Base-by-base conservation (phyloP, 495 filamentous ascomycete genomes). In the Penicillium canescens region DNA sequence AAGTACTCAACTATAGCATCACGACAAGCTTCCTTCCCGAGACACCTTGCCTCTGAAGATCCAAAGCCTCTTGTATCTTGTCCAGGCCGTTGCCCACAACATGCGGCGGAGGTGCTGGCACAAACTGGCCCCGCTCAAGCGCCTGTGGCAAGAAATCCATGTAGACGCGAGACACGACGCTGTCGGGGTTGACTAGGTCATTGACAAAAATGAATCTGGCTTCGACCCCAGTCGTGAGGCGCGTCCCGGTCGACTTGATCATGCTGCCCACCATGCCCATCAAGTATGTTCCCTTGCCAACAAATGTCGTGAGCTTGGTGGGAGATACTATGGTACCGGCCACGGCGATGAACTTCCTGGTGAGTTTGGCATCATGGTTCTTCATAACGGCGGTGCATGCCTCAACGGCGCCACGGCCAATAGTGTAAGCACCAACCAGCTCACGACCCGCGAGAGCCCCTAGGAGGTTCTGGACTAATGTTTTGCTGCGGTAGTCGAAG, bases 11-110 rank as follows among this genome's bases (percentile, higher is more conserved):
- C 23, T 24, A 24, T 3, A 24, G 23, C 23, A 5, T 24, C 5
- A 79, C 74, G 4, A 78, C 71, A 50, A 77, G 35, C 63, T 77
- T 77, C 46, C 64, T 63, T 1, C 69, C 71, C n/a, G 64, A 69
- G 6, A 73, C 61, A 0, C 75, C 77, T 26, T 67, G 60, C 18
- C 50, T 54, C 31, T 65, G 48, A 12, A 66, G 42, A 59, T 76
- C 62, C 34, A 78, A 40, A 16, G 67, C 77, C 12, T 56, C 60
- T 57, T 80, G 71, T 9, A 79, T 49, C 21, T 56, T 60, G 21
- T 74, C 73, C 54, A 82, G 54, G 12, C 78, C 77, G 2, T 62
- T 59, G 2, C 71, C 74, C 1, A 74, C 65, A 33, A 77, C 65
- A 20, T 50, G 35, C 0, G 71, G 62, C 9, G 65, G 60, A 12